phyloP scores from a whole-genome alignment of 2,329 filamentous ascomycete genomes.

The Botrytis fabae region DNA sequence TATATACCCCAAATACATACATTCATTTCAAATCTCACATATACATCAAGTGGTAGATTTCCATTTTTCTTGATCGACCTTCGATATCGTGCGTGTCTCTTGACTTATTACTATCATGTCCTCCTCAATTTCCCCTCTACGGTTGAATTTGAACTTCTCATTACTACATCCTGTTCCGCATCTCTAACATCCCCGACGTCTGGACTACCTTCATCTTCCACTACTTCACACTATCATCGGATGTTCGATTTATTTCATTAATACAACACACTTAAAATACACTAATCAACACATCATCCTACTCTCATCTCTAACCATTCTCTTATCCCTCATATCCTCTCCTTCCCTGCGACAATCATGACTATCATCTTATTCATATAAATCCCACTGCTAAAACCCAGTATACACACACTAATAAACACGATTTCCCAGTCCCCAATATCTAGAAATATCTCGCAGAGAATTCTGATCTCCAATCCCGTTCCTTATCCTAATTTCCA shows the following conservation, averaged over 20 bases:
- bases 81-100: background rate
- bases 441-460: background rate
- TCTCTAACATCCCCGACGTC: background rate
- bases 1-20: background rate
- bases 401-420: background rate
- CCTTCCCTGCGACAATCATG: background rate
- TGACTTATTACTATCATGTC: background rate
- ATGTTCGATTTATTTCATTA: background rate
- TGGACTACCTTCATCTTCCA: background rate
- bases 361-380: background rate
- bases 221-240: background rate
- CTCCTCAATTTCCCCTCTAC: rapidly evolving
- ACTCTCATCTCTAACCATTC: background rate
- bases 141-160: background rate
- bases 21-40: background rate
- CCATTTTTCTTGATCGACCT: background rate
- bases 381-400: background rate
- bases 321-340: background rate
- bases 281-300: background rate
- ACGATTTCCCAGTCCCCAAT: background rate
- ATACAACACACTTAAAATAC: background rate
- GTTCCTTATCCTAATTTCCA: background rate
- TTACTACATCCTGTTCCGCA: background rate
- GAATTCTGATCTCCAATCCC: background rate
- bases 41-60: too few relatives aligned